Base-by-base conservation (phyloP, 306 rosid genomes). In the Elaeagnus macrophylla region DNA sequence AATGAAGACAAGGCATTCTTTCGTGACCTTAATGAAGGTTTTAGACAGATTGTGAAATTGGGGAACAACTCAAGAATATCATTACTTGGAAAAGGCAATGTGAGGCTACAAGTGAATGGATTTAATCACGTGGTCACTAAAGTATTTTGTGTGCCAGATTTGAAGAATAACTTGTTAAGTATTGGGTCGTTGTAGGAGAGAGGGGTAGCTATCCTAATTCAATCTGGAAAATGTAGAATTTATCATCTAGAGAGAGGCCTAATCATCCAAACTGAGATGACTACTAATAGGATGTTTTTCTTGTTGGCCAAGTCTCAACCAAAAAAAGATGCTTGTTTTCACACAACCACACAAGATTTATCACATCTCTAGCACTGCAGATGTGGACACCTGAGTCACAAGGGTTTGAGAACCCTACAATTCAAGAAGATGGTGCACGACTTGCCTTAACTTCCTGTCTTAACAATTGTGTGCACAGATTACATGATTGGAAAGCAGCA, bases 181-280 rank as follows among this genome's bases (percentile, higher is more conserved):
- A 9, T 60, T 1, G 56, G 66, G 0, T 56, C 48, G n/a, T 7
- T 60, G 0, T 56, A 60, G 37, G 56, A 60, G 13, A 60, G 3
- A n/a, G 67, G 39, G 0, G 0, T 18, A 10, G 12, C 0, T 9
- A n/a, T 9, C 12, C 18, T 0, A 50, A n/a, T 1, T 9, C 15
- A 0, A 1, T 8, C 2, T 18, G 32, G 1, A 2, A 17, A 18
- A 50, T 57, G 6, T 50, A 39, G n/a, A 25, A 50, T 0, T 60
- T n/a, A 47, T 55, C 37, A 35, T 46, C 39, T 5, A 8, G 12
- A 10, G 7, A 1, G 14, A 16, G 49, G 6, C 7, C 15, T n/a
- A 12, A 45, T 50, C 36, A 50, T 50, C 9, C 54, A 50, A n/a
- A 50, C 35, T 8, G 1, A 17, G 10, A 50, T 50, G 54, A 17